Percentiles rank a stretch among this genome's conserved stretches.
These are phyloP conservation scores for Fusarium domesticum DNA, from an alignment of 2,329 filamentous ascomycete species.

Conservation along the genomic window DNA sequence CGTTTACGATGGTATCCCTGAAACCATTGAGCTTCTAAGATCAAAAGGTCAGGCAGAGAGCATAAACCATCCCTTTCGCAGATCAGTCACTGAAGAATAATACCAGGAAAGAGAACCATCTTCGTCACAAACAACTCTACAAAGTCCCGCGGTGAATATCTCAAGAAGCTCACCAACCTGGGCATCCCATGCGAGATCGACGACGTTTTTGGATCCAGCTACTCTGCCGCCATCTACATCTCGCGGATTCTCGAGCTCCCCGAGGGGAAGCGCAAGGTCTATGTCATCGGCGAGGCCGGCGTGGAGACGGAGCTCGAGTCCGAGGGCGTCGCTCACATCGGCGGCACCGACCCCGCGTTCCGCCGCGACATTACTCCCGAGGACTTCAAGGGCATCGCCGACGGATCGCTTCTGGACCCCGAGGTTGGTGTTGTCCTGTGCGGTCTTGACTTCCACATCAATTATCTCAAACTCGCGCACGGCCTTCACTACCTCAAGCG, in stretches of 20 bases:
- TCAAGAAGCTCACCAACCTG: slow-evolving; percentile 80
- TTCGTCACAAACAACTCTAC: slow-evolving; percentile 99
- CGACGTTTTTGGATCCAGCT: slow-evolving; percentile 94
- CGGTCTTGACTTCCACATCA: slow-evolving; percentile 90
- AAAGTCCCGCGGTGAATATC: slow-evolving; percentile 89
- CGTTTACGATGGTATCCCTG: slow-evolving; percentile 78
- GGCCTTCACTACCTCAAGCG: slow-evolving; percentile 82
- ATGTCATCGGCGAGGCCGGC: slow-evolving; percentile 84
- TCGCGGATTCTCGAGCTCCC: slow-evolving; percentile 82
- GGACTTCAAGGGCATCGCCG: slow-evolving; percentile 77
- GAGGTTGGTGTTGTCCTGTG: slow-evolving; percentile 87
- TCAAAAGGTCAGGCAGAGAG: slow-evolving; percentile 70
- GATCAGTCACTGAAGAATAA: slow-evolving; percentile 5
- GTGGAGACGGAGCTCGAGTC: slow-evolving; percentile 84
- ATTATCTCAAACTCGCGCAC: slow-evolving; percentile 85
- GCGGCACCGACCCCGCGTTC: slow-evolving; percentile 78
- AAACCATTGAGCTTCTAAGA: slow-evolving; percentile 80
- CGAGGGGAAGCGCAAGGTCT: slow-evolving; percentile 84
- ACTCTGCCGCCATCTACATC: slow-evolving; percentile 95
- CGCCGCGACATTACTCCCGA: slow-evolving; percentile 75
- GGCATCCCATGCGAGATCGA: slow-evolving; percentile 78
- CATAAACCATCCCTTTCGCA: background rate
- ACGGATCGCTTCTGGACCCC: slow-evolving; percentile 73
- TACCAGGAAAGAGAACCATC: slow-evolving; percentile 78
- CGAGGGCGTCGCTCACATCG: slow-evolving; percentile 76